Evolutionary conservation across 441 rosid species (phyloP).

Genomic region (Erodium moschatum): DNA sequence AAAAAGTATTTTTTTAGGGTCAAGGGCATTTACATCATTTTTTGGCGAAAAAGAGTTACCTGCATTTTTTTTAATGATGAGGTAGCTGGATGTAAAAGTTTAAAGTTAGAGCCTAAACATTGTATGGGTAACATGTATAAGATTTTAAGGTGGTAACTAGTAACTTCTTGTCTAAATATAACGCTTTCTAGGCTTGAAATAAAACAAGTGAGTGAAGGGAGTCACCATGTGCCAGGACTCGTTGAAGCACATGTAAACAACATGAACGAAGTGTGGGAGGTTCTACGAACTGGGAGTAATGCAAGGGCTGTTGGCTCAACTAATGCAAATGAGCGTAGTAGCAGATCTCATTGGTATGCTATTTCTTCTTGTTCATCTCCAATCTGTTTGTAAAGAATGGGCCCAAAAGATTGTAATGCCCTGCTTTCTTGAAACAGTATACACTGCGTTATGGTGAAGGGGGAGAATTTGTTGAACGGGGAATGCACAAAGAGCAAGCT

Average conservation of each 20-base stretch:
- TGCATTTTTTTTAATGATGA: no score
- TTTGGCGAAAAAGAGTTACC: no score
- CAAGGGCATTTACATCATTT: no score
- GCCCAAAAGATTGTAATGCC: neutral
- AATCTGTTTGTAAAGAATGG: neutral
- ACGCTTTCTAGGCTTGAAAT: constrained; percentile 57
- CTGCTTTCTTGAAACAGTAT: constrained; percentile 36
- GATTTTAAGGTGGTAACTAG: no score
- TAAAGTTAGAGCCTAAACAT: no score
- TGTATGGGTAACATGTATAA: no score
- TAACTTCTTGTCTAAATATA: constrained; percentile 3
- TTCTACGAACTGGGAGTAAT: constrained; percentile 68
- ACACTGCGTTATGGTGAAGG: constrained; percentile 83
- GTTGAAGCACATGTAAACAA: constrained; percentile 69
- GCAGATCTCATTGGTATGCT: constrained; percentile 87
- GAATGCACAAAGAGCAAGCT: constrained; percentile 85
- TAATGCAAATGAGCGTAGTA: constrained; percentile 82
- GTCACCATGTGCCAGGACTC: constrained; percentile 78
- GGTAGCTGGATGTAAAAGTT: no score
- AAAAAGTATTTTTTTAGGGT: no score
- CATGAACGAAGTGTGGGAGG: constrained; percentile 84
- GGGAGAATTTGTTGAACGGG: constrained; percentile 74
- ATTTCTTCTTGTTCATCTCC: constrained; percentile 4
- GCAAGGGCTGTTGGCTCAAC: constrained; percentile 87
- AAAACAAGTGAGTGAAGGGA: constrained; percentile 70